A percentile compares a stretch with the other conserved stretches of the same genome.
Conservation (phyloP, 441 rosid species). For the Adansonia gregorii region DNA sequence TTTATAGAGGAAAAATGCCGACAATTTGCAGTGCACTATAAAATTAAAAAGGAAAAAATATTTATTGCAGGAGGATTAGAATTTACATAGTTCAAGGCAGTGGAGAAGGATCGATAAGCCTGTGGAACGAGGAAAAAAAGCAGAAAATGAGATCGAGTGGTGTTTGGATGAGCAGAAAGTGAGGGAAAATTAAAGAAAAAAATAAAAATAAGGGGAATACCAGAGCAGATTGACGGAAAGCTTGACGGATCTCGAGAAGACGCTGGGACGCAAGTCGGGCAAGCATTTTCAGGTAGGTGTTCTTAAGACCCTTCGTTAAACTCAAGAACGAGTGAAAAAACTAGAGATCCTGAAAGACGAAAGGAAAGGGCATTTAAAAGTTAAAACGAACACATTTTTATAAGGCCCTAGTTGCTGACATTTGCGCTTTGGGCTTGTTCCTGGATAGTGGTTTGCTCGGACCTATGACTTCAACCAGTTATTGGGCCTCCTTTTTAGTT, state of each 20-base stretch:
- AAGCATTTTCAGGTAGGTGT: conserved; percentile 56
- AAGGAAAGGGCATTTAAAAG: not conserved
- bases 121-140: conserved; percentile 29
- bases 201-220: conserved; percentile 34
- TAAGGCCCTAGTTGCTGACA: not conserved
- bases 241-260: conserved; percentile 79
- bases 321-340: conserved; percentile 18
- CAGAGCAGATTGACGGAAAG: conserved; percentile 63
- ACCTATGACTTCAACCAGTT: not conserved
- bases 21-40: not conserved
- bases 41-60: not conserved
- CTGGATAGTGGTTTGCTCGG: not conserved
- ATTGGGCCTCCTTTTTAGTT: not conserved
- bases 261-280: conserved; percentile 76
- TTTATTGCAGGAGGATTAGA: not conserved
- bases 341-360: not conserved
- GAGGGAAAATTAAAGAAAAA: not conserved
- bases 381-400: not conserved
- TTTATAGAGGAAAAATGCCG: not conserved
- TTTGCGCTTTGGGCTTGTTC: not conserved
- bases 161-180: conserved; percentile 28
- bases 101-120: conserved; percentile 76
- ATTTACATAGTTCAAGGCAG: conserved; percentile 92
- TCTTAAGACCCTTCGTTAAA: conserved; percentile 26
- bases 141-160: conserved; percentile 31